Evolutionary conservation across 495 filamentous ascomycete species (phyloP).

Genomic region (Penicillium canariense): DNA sequence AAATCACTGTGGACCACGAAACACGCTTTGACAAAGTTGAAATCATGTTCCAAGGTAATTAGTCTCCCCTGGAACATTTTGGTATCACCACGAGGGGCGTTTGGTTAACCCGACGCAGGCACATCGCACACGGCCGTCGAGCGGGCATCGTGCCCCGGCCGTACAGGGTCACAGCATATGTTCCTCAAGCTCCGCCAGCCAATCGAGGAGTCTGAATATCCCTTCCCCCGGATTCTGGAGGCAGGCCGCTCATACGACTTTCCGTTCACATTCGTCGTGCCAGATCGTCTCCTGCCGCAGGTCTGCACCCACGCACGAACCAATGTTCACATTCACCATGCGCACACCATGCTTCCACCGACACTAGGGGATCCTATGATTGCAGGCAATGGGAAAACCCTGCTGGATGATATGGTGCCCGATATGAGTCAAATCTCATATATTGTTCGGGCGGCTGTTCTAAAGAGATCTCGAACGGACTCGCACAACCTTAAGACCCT

Average conservation of each 20-base stretch:
- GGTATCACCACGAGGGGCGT: background rate
- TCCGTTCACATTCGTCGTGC: conserved; percentile 87
- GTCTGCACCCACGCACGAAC: conserved; percentile 57
- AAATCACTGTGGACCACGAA: conserved; percentile 60
- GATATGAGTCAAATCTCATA: conserved; percentile 79
- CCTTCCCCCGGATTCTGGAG: conserved; percentile 65
- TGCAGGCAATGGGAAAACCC: conserved; percentile 45
- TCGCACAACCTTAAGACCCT: conserved; percentile 38
- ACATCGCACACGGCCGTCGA: conserved; percentile 51
- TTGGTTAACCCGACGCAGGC: conserved; percentile 31
- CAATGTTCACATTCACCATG: conserved; percentile 59
- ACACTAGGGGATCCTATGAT: conserved; percentile 69
- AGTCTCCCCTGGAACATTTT: conserved; percentile 14
- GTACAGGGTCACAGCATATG: conserved; percentile 53
- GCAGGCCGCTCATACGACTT: conserved; percentile 65
- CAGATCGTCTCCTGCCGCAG: conserved; percentile 63
- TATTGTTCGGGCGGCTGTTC: conserved; percentile 58
- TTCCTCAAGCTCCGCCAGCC: conserved; percentile 87
- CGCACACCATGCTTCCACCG: conserved; percentile 79
- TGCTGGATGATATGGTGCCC: conserved; percentile 79
- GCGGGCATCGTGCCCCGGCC: conserved; percentile 46
- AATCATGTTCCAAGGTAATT: conserved; percentile 73
- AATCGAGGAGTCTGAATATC: conserved; percentile 64
- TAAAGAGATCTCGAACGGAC: conserved; percentile 27
- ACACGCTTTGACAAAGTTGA: conserved; percentile 76